phyloP scores from a whole-genome alignment of 2,329 filamentous ascomycete genomes.

The Aotearoamyces nothofagi region DNA sequence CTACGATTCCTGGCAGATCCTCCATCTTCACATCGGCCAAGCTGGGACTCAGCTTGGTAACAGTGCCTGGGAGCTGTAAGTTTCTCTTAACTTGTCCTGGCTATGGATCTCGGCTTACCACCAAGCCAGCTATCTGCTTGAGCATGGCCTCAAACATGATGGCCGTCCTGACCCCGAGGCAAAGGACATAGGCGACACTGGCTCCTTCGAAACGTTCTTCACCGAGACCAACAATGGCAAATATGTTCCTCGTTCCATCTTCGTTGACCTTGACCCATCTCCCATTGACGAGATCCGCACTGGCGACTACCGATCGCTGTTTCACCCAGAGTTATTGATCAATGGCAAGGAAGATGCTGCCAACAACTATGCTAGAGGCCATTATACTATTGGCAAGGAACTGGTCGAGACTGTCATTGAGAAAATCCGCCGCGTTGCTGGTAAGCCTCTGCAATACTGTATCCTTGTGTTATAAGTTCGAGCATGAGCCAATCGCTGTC shows the following conservation, averaged over 20 bases:
- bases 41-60: slow-evolving; percentile 54
- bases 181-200: slow-evolving; percentile 33
- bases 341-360: slow-evolving; percentile 56
- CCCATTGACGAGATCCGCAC: slow-evolving; percentile 54
- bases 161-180: slow-evolving; percentile 40
- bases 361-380: slow-evolving; percentile 55
- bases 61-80: slow-evolving; percentile 55
- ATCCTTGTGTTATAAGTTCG: too few relatives aligned
- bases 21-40: slow-evolving; percentile 54
- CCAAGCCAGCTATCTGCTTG: slow-evolving; percentile 40
- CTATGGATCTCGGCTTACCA: too few relatives aligned
- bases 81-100: slow-evolving; percentile 11
- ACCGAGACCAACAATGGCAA: slow-evolving; percentile 47
- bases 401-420: slow-evolving; percentile 48
- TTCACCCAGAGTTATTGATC: slow-evolving; percentile 50
- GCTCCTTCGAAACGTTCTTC: slow-evolving; percentile 52
- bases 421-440: slow-evolving; percentile 46
- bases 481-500: too few relatives aligned
- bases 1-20: slow-evolving; percentile 29
- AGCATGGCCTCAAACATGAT: slow-evolving; percentile 47
- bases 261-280: slow-evolving; percentile 51
- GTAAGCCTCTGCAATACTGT: slow-evolving; percentile 22
- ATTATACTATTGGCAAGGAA: slow-evolving; percentile 56
- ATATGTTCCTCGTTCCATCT: slow-evolving; percentile 54
- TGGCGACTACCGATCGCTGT: slow-evolving; percentile 44